Conservation (phyloP, 2,329 filamentous ascomycete species). For the Lachnum nothofagi region DNA sequence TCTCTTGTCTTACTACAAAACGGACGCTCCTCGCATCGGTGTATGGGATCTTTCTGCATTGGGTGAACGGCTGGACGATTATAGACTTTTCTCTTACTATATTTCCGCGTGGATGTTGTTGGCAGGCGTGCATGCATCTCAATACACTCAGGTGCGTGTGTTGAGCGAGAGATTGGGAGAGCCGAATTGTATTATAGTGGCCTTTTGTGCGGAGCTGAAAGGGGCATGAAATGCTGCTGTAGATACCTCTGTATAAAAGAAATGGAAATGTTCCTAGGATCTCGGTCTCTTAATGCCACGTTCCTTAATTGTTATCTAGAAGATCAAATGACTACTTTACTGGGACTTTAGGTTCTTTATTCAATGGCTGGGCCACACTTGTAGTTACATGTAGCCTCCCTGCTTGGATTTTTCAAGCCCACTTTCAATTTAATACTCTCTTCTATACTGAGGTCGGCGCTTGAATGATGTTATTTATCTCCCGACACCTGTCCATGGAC, state of each 20-base stretch:
- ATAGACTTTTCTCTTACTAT: constrained; percentile 25
- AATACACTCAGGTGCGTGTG: constrained; percentile 12
- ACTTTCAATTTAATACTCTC: too few species aligned
- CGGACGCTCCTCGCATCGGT: constrained; percentile 3
- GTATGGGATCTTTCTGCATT: constrained; percentile 17
- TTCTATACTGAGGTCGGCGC: too few species aligned
- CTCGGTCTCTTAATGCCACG: not conserved
- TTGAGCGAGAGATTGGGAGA: constrained; percentile 3
- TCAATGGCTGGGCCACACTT: too few species aligned
- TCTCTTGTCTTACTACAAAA: constrained; percentile 29
- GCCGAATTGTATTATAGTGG: constrained; percentile 27
- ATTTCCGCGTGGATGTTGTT: constrained; percentile 18
- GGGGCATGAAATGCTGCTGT: constrained; percentile 23
- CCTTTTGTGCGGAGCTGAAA: constrained; percentile 16
- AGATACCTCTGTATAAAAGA: constrained; percentile 28
- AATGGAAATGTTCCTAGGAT: constrained; percentile 8
- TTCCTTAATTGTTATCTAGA: too few species aligned
- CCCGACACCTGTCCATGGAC: too few species aligned
- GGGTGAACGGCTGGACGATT: constrained; percentile 21
- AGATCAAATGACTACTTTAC: too few species aligned
- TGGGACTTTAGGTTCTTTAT: too few species aligned
- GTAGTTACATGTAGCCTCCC: too few species aligned
- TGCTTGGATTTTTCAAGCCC: too few species aligned
- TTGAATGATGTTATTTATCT: too few species aligned
- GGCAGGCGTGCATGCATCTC: constrained; percentile 21